phyloP scores from a whole-genome alignment of 2,329 filamentous ascomycete genomes.

The Dactylellina cionopaga region DNA sequence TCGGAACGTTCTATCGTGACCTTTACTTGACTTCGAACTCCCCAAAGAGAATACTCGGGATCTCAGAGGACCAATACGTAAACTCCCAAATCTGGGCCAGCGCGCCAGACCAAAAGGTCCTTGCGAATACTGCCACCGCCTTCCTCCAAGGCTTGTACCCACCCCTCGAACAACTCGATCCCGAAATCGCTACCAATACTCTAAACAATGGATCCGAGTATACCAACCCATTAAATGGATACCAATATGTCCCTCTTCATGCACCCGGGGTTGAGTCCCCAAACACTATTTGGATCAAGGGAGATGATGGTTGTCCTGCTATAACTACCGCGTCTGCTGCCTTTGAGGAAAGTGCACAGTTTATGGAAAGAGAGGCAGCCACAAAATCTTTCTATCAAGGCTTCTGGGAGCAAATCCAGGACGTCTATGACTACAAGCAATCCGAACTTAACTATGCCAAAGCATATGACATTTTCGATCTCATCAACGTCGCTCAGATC shows the following conservation, averaged over 20 bases:
- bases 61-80: constrained; percentile 74
- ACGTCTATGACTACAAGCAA: constrained; percentile 60
- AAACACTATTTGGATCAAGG: constrained; percentile 70
- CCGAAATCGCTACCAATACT: constrained; percentile 66
- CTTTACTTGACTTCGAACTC: constrained; percentile 74
- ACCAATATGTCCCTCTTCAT: constrained; percentile 83
- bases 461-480: constrained; percentile 68
- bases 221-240: constrained; percentile 77
- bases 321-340: constrained; percentile 68
- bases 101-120: constrained; percentile 77
- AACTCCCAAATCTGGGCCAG: constrained; percentile 76
- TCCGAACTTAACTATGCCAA: constrained; percentile 63
- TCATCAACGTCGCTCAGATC: constrained; percentile 66
- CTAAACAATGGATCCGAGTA: constrained; percentile 77
- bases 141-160: constrained; percentile 91
- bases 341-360: constrained; percentile 65
- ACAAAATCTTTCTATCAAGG: constrained; percentile 65
- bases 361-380: constrained; percentile 64
- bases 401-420: constrained; percentile 65
- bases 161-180: constrained; percentile 68
- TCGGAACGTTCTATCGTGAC: constrained; percentile 78
- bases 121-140: constrained; percentile 80
- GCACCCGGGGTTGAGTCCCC: constrained; percentile 69
- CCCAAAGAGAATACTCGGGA: constrained; percentile 70
- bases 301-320: constrained; percentile 67